Evolutionary conservation across 192 early-diverging fungal genomes (phyloP).

Genomic region (Coemansia nantahalensis): DNA sequence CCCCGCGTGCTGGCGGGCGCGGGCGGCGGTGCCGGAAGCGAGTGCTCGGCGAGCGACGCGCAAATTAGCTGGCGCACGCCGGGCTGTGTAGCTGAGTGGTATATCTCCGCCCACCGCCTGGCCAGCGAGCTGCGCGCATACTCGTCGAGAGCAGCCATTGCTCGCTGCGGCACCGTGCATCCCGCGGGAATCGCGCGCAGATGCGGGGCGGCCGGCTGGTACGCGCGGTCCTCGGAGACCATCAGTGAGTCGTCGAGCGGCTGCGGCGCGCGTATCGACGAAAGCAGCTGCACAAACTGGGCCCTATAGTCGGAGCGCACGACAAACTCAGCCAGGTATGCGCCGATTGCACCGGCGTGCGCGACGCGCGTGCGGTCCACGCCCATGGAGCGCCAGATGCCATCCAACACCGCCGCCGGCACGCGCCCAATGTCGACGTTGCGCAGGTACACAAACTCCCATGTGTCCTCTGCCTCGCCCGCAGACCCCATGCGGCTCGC

Average conservation of each 20-base stretch:
- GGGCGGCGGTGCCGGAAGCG: conserved; percentile 6
- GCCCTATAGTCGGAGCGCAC: conserved; percentile 14
- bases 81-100: conserved; percentile 10
- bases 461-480: neutral
- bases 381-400: conserved; percentile 21
- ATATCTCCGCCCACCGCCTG: conserved; percentile 31
- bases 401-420: conserved; percentile 1
- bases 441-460: conserved; percentile 50
- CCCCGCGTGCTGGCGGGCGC: neutral
- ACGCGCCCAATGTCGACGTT: conserved; percentile 45
- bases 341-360: conserved; percentile 21
- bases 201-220: conserved; percentile 27
- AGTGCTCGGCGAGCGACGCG: conserved; percentile 4
- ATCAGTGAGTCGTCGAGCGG: conserved; percentile 17
- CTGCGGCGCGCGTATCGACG: conserved; percentile 2
- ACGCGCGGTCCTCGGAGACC: conserved; percentile 17
- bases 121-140: conserved; percentile 30
- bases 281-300: conserved; percentile 7
- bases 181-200: conserved; percentile 6
- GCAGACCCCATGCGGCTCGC: neutral
- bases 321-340: conserved; percentile 39
- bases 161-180: conserved; percentile 16
- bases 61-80: conserved; percentile 17
- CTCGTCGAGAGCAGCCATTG: conserved; percentile 19
- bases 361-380: conserved; percentile 20